Conservation (phyloP, 306 rosid species). For the Arachis hypogaea region DNA sequence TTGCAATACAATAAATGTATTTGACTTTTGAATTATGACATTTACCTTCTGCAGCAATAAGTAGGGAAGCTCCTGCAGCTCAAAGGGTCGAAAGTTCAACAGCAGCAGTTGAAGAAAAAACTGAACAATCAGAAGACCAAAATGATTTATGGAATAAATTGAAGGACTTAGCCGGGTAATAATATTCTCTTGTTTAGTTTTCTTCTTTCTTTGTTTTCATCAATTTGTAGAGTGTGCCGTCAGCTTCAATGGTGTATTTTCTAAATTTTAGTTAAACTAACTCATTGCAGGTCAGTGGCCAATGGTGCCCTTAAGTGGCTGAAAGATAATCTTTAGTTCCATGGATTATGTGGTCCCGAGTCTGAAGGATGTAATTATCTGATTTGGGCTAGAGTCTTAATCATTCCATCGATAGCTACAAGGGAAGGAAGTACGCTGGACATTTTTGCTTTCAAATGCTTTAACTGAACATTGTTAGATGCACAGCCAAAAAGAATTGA, state of each 20-base stretch:
- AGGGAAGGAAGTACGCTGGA: slow-evolving; percentile 38
- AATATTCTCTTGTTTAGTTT: slow-evolving; percentile 34
- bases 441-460: slow-evolving; percentile 39
- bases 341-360: slow-evolving; percentile 27
- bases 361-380: slow-evolving; percentile 34
- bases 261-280: background rate
- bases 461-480: slow-evolving; percentile 35
- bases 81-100: slow-evolving; percentile 53
- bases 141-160: slow-evolving; percentile 68
- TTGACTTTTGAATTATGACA: slow-evolving; percentile 36
- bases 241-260: slow-evolving; percentile 18
- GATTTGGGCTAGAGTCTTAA: slow-evolving; percentile 35
- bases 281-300: slow-evolving; percentile 61
- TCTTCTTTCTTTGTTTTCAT: background rate
- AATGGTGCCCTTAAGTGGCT: slow-evolving; percentile 91
- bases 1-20: slow-evolving; percentile 1
- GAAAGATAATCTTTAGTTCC: slow-evolving; percentile 78
- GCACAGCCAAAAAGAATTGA: slow-evolving; percentile 37
- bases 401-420: slow-evolving; percentile 29
- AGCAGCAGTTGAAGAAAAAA: slow-evolving; percentile 53
- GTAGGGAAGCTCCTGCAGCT: slow-evolving; percentile 52
- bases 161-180: slow-evolving; percentile 82
- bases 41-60: slow-evolving; percentile 60
- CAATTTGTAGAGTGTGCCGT: slow-evolving; percentile 8
- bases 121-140: slow-evolving; percentile 57